Evolutionary conservation across 1,139 yeast genomes (phyloP), one percentile per base, ranked within the genome.

Genomic region (Debaryomyces sp.): DNA sequence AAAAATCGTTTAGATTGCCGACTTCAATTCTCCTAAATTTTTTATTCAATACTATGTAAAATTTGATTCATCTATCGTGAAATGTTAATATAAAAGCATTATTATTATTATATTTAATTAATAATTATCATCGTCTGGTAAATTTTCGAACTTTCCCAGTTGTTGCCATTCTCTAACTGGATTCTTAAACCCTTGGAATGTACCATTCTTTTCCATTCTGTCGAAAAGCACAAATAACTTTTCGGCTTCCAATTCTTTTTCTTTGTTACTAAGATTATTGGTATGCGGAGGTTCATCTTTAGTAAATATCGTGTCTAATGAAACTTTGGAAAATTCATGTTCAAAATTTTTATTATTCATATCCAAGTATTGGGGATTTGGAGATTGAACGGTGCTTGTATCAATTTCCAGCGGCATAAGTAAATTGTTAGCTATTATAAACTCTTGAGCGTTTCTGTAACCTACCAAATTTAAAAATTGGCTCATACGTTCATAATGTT

Each of bases 321-420:
- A 96, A 83, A 89, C 89, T 84, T 88, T 89, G 83, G 89, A 89
- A 95, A 89, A 89, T 78, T 90, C 96, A 61, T 89, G 86, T 73
- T 96, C 96, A 12, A 33, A 10, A 13, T 41, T 18, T 10, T 26
- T 30, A 21, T 18, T 41, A 5, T 40, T 27, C 18, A 50, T 96
- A 29, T 46, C 47, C 22, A 54, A 48, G 38, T 38, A 54, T 21
- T 49, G 37, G 13, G 40, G 23, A n/a, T 43, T 33, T 23, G 67
- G 67, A 41, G 59, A 47, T 24, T 59, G 34, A 50, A 53, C 52
- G 8, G 52, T 37, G 1, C 44, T 39, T 30, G 63, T 34, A 48
- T 66, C 60, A 18, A 66, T 37, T 6, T 53, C 52, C 2, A 47
- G 33, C 6, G 65, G 65, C 2, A 64, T 24, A 4, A 29, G 32